These are phyloP conservation scores for Bipolaris oryzae DNA, from an alignment of 2,329 filamentous ascomycete genomes.

Conservation along the genomic window DNA sequence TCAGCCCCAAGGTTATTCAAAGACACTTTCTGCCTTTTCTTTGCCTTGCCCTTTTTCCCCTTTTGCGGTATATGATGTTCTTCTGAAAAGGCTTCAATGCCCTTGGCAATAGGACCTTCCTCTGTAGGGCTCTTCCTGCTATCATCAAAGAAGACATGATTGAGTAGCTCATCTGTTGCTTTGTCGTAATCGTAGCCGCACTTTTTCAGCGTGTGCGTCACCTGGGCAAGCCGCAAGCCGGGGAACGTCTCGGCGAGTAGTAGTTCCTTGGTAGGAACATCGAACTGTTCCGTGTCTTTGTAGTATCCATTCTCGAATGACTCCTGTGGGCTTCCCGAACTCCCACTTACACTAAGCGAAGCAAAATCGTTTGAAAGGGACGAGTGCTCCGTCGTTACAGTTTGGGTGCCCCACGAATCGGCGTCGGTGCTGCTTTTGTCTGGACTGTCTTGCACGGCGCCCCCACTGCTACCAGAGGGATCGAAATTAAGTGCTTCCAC, in stretches of 20 bases:
- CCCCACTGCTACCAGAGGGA: slow-evolving; percentile 70
- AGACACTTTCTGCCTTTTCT: slow-evolving; percentile 42
- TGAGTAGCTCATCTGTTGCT: slow-evolving; percentile 81
- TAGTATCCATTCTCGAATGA: slow-evolving; percentile 39
- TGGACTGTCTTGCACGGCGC: slow-evolving; percentile 23
- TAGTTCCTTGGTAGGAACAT: slow-evolving; percentile 66
- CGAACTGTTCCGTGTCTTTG: slow-evolving; percentile 52
- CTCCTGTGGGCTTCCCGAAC: slow-evolving; percentile 30
- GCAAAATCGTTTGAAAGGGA: slow-evolving; percentile 57
- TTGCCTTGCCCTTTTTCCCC: slow-evolving; percentile 54
- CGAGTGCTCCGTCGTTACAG: slow-evolving; percentile 58
- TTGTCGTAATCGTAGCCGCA: slow-evolving; percentile 69
- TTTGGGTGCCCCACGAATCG: slow-evolving; percentile 49
- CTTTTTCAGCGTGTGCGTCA: slow-evolving; percentile 71
- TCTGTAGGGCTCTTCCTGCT: slow-evolving; percentile 58
- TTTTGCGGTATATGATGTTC: slow-evolving; percentile 55
- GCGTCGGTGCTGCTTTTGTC: slow-evolving; percentile 33
- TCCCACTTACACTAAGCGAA: slow-evolving; percentile 36
- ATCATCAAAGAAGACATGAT: slow-evolving; percentile 76
- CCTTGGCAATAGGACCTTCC: slow-evolving; percentile 60
- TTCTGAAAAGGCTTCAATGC: slow-evolving; percentile 80
- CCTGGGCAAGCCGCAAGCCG: slow-evolving; percentile 67
- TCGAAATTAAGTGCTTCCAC: slow-evolving; percentile 79
- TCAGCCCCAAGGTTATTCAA: slow-evolving; percentile 30
- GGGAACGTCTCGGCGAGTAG: slow-evolving; percentile 75